Evolutionary conservation across 2,329 filamentous ascomycete genomes (phyloP).

Genomic region (Plectosphaerella plurivora): DNA sequence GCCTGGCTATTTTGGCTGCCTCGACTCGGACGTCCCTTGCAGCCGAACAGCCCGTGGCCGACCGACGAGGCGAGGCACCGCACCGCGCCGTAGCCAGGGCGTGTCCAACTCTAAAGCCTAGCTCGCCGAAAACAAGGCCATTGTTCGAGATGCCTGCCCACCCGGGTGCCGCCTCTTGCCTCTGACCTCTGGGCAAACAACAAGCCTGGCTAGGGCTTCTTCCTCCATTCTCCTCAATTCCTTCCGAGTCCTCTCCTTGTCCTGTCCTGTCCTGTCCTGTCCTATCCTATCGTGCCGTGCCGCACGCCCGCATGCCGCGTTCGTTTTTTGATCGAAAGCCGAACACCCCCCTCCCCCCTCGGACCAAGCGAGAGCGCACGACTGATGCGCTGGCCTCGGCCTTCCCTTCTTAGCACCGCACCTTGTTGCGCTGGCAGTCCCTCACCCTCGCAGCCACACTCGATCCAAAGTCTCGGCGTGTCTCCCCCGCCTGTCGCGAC

Average conservation of each 20-base stretch:
- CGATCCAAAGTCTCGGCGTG: background rate
- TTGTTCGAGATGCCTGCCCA: background rate
- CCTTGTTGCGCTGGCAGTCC: background rate
- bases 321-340: background rate
- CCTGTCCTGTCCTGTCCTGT: background rate
- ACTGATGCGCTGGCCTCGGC: background rate
- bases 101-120: background rate
- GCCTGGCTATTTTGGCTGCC: background rate
- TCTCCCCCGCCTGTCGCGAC: background rate
- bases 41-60: background rate
- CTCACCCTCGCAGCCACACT: background rate
- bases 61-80: background rate
- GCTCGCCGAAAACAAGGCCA: background rate
- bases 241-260: background rate
- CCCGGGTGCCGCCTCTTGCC: background rate
- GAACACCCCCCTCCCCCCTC: background rate
- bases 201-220: background rate
- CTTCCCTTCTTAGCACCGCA: background rate
- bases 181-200: background rate
- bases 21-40: background rate
- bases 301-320: background rate
- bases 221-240: background rate
- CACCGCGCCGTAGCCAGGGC: background rate
- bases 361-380: background rate
- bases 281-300: background rate